A percentile compares a stretch with the other conserved stretches of the same genome.
Conservation (phyloP, 2,329 filamentous ascomycete species). For the Botrytis medusae region DNA sequence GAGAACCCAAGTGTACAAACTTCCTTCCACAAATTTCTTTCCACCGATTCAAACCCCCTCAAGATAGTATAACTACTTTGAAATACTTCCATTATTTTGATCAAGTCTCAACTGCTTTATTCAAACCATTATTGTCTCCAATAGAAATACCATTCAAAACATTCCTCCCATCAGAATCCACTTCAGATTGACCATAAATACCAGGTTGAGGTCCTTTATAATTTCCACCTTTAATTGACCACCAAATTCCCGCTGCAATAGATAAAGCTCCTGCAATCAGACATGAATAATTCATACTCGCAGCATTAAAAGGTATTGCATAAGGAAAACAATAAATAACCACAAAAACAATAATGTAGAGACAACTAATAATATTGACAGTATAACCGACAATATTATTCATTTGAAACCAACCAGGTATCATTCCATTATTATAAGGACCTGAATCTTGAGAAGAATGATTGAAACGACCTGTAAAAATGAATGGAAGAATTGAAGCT, state of each 20-base stretch:
- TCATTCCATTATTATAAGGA: conserved; percentile 42
- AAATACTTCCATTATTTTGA: not conserved
- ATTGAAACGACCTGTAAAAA: conserved; percentile 46
- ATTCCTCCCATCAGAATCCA: not conserved
- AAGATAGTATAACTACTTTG: too few species aligned
- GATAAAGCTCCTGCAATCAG: conserved; percentile 48
- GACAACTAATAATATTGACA: conserved; percentile 52
- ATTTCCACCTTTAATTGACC: conserved; percentile 39
- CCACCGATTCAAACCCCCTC: not conserved
- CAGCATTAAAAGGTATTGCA: conserved; percentile 45
- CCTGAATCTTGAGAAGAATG: conserved; percentile 15
- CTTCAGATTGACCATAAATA: not conserved
- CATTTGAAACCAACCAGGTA: conserved; percentile 60
- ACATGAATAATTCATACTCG: conserved; percentile 55
- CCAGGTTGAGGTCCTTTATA: conserved; percentile 34
- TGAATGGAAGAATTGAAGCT: conserved; percentile 60
- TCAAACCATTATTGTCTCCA: not conserved
- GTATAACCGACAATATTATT: conserved; percentile 47
- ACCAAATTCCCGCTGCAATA: conserved; percentile 44
- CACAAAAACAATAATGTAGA: conserved; percentile 60
- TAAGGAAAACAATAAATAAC: conserved; percentile 64
- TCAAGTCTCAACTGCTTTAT: not conserved
- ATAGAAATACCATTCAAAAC: not conserved
- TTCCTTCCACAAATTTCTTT: not conserved
- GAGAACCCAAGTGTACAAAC: not conserved